phyloP scores from a whole-genome alignment of 352 stramenopile species.

The Pythium pectinolyticum region DNA sequence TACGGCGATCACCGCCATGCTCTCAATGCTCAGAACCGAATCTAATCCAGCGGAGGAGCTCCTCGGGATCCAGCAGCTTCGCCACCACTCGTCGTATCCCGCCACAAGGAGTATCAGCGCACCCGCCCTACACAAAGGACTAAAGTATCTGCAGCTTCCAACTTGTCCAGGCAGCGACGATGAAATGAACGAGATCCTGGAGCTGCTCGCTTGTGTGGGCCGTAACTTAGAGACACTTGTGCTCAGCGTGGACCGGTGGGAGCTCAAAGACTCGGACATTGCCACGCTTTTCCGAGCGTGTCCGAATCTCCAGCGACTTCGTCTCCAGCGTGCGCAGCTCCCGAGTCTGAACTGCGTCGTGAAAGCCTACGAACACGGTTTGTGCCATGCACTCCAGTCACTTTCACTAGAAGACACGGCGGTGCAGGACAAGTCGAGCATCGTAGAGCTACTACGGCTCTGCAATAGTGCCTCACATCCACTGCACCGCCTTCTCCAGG shows the following conservation, averaged over 20 bases:
- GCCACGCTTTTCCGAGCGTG: constrained; percentile 5
- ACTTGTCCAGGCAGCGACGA: constrained; percentile 12
- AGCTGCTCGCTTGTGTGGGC: constrained; percentile 9
- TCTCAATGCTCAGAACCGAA: background rate
- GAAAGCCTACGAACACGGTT: background rate
- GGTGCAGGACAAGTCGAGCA: constrained; percentile 11
- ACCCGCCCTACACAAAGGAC: background rate
- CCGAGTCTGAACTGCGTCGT: constrained; percentile 5
- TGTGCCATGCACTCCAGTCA: constrained; percentile 9
- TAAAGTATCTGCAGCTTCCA: constrained; percentile 18
- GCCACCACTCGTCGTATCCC: background rate
- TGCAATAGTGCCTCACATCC: constrained; percentile 4
- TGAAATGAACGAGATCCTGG: constrained; percentile 8
- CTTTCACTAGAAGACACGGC: constrained; percentile 18
- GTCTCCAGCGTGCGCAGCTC: constrained; percentile 21
- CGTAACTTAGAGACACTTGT: background rate
- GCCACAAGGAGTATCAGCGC: too few relatives aligned
- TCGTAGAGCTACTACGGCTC: constrained; percentile 3
- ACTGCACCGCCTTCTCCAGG: constrained; percentile 10
- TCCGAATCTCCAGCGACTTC: constrained; percentile 4
- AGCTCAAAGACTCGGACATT: constrained; percentile 13
- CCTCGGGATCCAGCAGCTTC: background rate
- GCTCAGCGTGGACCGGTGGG: constrained; percentile 11
- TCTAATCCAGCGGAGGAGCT: too few relatives aligned
- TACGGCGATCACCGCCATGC: constrained; percentile 12